Percentiles rank a stretch among this genome's conserved stretches.
Conservation (phyloP, 768 basidiomycete species). For the Glaciozyma martinii region DNA sequence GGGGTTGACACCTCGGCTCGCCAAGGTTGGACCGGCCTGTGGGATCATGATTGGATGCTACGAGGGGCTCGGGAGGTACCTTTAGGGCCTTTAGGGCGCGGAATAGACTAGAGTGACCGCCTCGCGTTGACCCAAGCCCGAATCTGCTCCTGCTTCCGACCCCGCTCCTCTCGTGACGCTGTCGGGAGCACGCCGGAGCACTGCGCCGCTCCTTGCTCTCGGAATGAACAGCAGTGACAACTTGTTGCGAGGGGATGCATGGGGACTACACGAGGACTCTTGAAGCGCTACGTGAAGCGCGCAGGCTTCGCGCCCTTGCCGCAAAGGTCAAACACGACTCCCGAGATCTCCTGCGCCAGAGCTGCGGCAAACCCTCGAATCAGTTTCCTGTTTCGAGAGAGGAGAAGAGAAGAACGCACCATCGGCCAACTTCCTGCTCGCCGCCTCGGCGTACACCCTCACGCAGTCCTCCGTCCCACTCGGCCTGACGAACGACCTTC, state of each 20-base stretch:
- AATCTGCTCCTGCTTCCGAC: too few relatives aligned
- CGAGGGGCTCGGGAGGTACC: conserved; percentile 45
- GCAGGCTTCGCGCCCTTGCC: conserved; percentile 53
- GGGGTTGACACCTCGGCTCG: conserved; percentile 76
- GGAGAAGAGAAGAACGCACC: background rate
- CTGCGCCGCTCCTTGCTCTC: too few relatives aligned
- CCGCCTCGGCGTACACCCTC: conserved; percentile 91
- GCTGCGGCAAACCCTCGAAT: conserved; percentile 45
- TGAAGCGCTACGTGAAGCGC: conserved; percentile 7
- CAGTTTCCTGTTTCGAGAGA: too few relatives aligned
- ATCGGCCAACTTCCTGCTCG: conserved; percentile 61
- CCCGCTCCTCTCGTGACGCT: too few relatives aligned
- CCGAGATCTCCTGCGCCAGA: conserved; percentile 74
- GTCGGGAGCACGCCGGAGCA: too few relatives aligned
- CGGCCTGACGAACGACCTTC: conserved; percentile 87
- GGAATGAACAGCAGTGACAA: too few relatives aligned
- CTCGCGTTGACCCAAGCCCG: too few relatives aligned
- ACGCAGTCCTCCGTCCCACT: conserved; percentile 98
- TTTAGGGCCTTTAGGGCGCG: background rate
- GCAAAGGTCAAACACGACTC: conserved; percentile 70
- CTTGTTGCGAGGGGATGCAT: too few relatives aligned
- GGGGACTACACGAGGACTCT: too few relatives aligned
- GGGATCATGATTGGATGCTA: conserved; percentile 97
- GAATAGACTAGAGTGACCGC: too few relatives aligned
- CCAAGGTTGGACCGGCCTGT: conserved; percentile 75